Evolutionary conservation across 805 yeast genomes (phyloP).

Genomic region (Nakazawaea ishiwadae): DNA sequence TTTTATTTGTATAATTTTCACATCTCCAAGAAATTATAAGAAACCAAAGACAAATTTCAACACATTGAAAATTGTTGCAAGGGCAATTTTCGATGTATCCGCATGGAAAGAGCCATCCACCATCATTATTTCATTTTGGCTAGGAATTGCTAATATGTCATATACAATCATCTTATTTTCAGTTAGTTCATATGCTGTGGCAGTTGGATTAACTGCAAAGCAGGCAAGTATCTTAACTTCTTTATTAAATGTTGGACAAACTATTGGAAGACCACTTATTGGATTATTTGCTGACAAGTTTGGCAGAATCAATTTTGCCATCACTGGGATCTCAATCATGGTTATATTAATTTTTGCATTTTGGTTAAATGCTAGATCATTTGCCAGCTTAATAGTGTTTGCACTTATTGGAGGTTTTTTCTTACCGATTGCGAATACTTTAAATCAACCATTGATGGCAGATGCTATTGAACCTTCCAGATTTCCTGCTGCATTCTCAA

Average conservation of each 20-base stretch:
- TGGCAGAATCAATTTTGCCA: constrained; percentile 43
- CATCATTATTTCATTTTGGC: constrained; percentile 32
- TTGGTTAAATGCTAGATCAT: constrained; percentile 36
- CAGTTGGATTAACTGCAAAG: constrained; percentile 39
- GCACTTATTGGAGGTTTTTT: constrained; percentile 32
- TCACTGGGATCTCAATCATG: constrained; percentile 28
- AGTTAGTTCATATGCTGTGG: constrained; percentile 39
- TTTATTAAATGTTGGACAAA: constrained; percentile 41
- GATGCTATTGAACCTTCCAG: constrained; percentile 33
- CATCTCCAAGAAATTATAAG: constrained; percentile 39
- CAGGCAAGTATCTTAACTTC: constrained; percentile 44
- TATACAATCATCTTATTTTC: constrained; percentile 43
- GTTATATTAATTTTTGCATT: constrained; percentile 35
- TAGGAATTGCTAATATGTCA: constrained; percentile 29
- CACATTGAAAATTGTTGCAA: constrained; percentile 22
- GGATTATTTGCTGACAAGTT: constrained; percentile 39
- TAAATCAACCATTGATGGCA: constrained; percentile 26
- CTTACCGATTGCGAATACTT: constrained; percentile 30
- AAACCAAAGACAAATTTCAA: constrained; percentile 16
- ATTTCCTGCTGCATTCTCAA: constrained; percentile 35
- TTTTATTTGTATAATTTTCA: constrained; percentile 33
- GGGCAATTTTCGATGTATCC: constrained; percentile 29
- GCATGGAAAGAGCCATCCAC: constrained; percentile 28
- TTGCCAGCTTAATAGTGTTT: constrained; percentile 31
- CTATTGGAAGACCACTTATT: constrained; percentile 44